These are phyloP conservation scores for Tolypocladium amazonense DNA, from an alignment of 2,329 filamentous ascomycete species.

Conservation along the genomic window DNA sequence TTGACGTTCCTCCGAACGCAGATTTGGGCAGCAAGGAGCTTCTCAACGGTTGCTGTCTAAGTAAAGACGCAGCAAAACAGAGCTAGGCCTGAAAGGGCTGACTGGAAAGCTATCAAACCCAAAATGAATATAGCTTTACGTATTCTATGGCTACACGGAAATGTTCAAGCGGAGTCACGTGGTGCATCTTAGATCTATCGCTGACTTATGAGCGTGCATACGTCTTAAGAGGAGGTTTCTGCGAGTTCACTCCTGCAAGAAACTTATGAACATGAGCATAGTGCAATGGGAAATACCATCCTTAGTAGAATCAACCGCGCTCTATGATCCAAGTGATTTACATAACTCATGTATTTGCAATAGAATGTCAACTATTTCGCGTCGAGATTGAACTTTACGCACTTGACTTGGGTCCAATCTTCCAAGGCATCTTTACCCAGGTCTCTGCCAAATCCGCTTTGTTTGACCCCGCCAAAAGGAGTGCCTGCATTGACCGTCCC, in stretches of 20 bases:
- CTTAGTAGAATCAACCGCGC: too few species aligned
- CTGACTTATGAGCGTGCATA: not conserved
- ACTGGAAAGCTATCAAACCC: not conserved
- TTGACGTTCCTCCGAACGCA: slow-evolving; percentile 31
- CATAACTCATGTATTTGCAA: not conserved
- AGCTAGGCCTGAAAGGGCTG: not conserved
- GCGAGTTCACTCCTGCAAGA: not conserved
- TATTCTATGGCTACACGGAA: not conserved
- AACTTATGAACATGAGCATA: not conserved
- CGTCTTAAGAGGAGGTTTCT: not conserved
- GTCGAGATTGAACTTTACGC: slow-evolving; percentile 9
- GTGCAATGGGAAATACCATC: not conserved
- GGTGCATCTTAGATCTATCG: not conserved
- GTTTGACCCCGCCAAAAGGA: slow-evolving; percentile 23
- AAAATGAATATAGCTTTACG: not conserved
- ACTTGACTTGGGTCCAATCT: slow-evolving; percentile 19
- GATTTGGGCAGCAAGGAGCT: slow-evolving; percentile 10
- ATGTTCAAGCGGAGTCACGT: not conserved
- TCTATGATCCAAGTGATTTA: not conserved
- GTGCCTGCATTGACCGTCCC: slow-evolving; percentile 14
- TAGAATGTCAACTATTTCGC: not conserved
- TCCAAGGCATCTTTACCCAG: slow-evolving; percentile 19
- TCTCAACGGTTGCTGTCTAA: not conserved
- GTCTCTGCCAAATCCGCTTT: slow-evolving; percentile 20
- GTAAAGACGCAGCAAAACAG: not conserved